phyloP scores from a whole-genome alignment of 2,329 filamentous ascomycete genomes.

The Phaeosphaeria sp. region DNA sequence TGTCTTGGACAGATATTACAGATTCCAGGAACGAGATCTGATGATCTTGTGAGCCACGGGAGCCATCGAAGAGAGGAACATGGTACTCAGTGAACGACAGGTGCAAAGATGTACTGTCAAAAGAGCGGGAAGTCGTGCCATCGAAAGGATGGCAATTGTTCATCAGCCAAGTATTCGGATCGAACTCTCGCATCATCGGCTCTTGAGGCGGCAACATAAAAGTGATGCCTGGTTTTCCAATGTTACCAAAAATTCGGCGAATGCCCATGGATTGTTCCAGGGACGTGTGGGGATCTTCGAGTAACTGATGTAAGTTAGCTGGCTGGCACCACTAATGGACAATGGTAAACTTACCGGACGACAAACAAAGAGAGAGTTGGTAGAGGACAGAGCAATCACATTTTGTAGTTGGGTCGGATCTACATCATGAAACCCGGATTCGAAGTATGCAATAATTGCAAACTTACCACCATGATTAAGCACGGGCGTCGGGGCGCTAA shows the following conservation, averaged over 20 bases:
- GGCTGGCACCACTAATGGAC: too few species aligned
- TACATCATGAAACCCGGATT: neutral
- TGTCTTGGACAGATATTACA: constrained; percentile 3
- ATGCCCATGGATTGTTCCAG: too few species aligned
- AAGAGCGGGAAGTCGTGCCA: neutral
- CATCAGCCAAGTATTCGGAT: neutral
- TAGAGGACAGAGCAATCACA: neutral
- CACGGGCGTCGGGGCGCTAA: too few species aligned
- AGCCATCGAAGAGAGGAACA: constrained; percentile 3
- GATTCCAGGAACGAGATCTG: constrained; percentile 1
- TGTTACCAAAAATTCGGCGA: neutral
- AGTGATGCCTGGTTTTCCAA: neutral
- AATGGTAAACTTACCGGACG: too few species aligned
- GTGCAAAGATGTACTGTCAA: constrained; percentile 3
- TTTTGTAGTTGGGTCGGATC: neutral
- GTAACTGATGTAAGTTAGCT: too few species aligned
- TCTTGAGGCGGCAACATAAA: neutral
- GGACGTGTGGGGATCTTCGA: too few species aligned
- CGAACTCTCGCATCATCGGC: neutral
- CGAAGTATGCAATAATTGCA: neutral
- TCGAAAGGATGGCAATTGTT: neutral
- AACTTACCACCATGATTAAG: too few species aligned
- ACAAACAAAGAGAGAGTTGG: neutral
- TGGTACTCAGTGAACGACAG: constrained; percentile 4
- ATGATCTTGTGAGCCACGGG: constrained; percentile 1